phyloP scores from a whole-genome alignment of 176 grass and related monocot genomes.

The Pharus latifolius region DNA sequence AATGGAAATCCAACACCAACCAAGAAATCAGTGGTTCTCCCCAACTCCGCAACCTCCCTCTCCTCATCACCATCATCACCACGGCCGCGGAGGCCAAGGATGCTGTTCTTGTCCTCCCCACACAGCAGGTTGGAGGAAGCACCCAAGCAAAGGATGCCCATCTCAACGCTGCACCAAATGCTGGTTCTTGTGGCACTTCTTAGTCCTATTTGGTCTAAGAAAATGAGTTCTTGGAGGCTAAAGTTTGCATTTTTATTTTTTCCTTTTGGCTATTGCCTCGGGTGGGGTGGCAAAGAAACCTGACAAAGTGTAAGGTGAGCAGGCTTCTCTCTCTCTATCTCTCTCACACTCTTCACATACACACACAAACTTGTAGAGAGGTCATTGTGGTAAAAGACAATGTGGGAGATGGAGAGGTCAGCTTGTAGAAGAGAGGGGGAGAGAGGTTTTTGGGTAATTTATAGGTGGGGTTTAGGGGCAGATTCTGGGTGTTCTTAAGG shows the following conservation, averaged over 20 bases:
- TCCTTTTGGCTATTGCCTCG: slow-evolving; percentile 1
- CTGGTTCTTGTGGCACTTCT: slow-evolving; percentile 1
- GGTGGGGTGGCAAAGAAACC: neutral
- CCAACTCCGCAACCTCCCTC: neutral
- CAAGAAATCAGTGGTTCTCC: neutral
- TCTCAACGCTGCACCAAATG: neutral
- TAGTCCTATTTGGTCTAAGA: neutral
- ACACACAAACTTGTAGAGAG: no score
- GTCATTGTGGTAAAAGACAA: no score
- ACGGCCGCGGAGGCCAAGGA: no score
- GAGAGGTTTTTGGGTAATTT: slow-evolving; percentile 8
- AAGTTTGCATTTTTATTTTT: neutral
- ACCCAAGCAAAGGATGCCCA: slow-evolving; percentile 13
- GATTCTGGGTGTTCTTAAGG: neutral
- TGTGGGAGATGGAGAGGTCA: neutral
- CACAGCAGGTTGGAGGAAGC: slow-evolving; percentile 45
- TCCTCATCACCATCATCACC: slow-evolving; percentile 21
- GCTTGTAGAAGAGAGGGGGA: neutral
- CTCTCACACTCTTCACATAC: neutral
- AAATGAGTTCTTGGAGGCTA: neutral
- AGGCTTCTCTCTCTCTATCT: slow-evolving; percentile 5
- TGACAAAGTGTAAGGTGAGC: neutral
- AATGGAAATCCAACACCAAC: slow-evolving; percentile 22
- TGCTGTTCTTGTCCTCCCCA: slow-evolving; percentile 36
- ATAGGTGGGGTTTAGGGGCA: neutral